A percentile compares a stretch with the other conserved stretches of the same genome.
Evolutionary conservation across 352 stramenopile genomes (phyloP).

Genomic region (Globisporangium heterothallicum): DNA sequence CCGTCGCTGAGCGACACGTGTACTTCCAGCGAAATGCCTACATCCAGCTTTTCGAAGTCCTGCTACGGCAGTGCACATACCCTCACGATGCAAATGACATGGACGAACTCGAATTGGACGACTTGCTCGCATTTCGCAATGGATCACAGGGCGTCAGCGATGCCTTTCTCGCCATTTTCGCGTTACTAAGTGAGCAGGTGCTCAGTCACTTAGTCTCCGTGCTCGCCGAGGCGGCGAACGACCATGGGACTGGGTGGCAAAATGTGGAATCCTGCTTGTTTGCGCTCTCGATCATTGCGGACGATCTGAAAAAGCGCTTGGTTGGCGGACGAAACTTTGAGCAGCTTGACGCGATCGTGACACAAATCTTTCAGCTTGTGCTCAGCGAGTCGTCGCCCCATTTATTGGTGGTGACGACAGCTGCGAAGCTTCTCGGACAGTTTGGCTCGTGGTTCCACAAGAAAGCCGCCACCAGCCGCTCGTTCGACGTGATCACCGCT

Average conservation of each 20-base stretch:
- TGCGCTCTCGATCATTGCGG: constrained; percentile 42
- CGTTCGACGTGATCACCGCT: constrained; percentile 34
- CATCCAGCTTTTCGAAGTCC: constrained; percentile 44
- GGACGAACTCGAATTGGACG: constrained; percentile 61
- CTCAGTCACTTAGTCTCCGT: constrained; percentile 32
- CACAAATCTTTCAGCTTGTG: constrained; percentile 38
- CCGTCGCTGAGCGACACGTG: constrained; percentile 38
- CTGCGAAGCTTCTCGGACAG: constrained; percentile 49
- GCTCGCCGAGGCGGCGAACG: constrained; percentile 14
- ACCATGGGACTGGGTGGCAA: constrained; percentile 32
- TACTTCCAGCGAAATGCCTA: constrained; percentile 63
- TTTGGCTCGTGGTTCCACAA: constrained; percentile 55
- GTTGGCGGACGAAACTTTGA: constrained; percentile 12
- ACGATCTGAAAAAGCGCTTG: constrained; percentile 56
- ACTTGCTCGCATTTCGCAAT: constrained; percentile 49
- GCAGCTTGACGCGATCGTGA: constrained; percentile 36
- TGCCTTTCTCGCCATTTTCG: constrained; percentile 48
- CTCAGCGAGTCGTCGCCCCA: constrained; percentile 28
- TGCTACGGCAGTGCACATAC: constrained; percentile 56
- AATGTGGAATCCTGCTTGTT: constrained; percentile 53
- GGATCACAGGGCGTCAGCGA: constrained; percentile 56
- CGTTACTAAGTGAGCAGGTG: constrained; percentile 44
- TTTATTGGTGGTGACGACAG: constrained; percentile 34
- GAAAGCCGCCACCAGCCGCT: constrained; percentile 21
- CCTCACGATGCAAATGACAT: constrained; percentile 33